Evolutionary conservation across 208 protist genomes (phyloP), one percentile per base, ranked within the genome.

Genomic region (Trypanosoma avium): DNA sequence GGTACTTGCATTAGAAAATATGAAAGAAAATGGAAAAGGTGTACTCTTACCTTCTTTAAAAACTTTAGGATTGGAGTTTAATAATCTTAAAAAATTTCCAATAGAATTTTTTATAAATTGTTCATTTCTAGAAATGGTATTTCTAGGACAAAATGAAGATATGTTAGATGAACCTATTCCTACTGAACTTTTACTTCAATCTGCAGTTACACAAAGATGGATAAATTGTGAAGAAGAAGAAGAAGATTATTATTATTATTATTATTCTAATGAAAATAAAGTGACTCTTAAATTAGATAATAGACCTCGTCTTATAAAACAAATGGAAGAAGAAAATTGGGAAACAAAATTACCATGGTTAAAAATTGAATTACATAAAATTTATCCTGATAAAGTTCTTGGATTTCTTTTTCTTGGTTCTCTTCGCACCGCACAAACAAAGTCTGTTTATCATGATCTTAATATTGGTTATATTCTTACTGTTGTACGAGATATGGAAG

Each of bases 351-450:
- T 88, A 49, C 82, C 81, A 24, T 91, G 86, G 84, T 61, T 91
- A 22, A 73, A 75, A 7, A 55, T 97, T n/a, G 54, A 86, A 42
- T 60, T 92, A 3, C 79, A 94, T 65, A 95, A 93, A 49, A 92
- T 97, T 26, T 97, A 95, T 61, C 91, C 91, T 12, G 91, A 97
- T 63, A 79, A 84, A 54, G 86, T 97, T 24, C 63, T 93, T n/a
- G 80, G 86, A 49, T 90, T 82, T 75, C 70, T 97, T 50, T 97
- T 73, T 58, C 58, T 97, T 15, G 91, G 91, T 13, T 94, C 86
- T 0, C 63, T 95, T 21, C 85, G 91, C 24, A 94, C 91, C 1
- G 91, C 85, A 17, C 88, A 95, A 53, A 89, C 80, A 15, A 55
- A 67, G n/a, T 77, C 71, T 0, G 86, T 97, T 9, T 94, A 93